Percentiles rank a stretch among this genome's conserved stretches.
These are phyloP conservation scores for Vicia villosa DNA, from an alignment of 306 rosid genomes.

Conservation along the genomic window DNA sequence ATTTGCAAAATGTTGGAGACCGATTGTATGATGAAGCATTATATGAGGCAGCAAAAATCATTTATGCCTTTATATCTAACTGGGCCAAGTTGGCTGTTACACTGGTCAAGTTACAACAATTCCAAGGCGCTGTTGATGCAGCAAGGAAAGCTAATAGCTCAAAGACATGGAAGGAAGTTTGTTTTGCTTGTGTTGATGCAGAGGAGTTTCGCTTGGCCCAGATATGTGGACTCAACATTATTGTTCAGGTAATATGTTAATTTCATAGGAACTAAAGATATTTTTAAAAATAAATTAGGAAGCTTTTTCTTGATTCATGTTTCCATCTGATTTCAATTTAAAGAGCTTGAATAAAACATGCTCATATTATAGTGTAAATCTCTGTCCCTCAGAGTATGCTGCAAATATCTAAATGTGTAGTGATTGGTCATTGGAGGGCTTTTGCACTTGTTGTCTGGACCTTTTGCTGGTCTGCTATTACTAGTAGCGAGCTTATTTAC, in stretches of 20 bases:
- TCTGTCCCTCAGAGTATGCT: constrained; percentile 11
- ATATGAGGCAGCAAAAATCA: constrained; percentile 97
- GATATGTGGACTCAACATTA: constrained; percentile 98
- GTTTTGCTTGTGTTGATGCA: constrained; percentile 99
- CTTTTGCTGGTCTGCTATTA: not conserved
- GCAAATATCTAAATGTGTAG: not conserved
- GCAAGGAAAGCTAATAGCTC: constrained; percentile 99
- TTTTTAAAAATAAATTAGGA: constrained; percentile 13
- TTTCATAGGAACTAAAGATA: not conserved
- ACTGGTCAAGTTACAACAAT: constrained; percentile 86
- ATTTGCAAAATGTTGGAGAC: constrained; percentile 94
- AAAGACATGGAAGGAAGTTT: constrained; percentile 99
- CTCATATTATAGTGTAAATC: constrained; percentile 19
- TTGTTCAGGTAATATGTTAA: constrained; percentile 71
- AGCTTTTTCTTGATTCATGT: constrained; percentile 14
- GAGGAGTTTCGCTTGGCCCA: constrained; percentile 99
- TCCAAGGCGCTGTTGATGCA: constrained; percentile 99
- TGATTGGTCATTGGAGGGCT: constrained; percentile 28
- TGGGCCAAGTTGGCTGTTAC: constrained; percentile 99
- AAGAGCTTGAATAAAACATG: constrained; percentile 15
- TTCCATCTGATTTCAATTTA: constrained; percentile 22
- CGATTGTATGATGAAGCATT: constrained; percentile 92
- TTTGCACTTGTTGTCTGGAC: constrained; percentile 26
- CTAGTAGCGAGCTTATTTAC: constrained; percentile 26
- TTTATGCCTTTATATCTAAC: constrained; percentile 92